Evolutionary conservation across 495 filamentous ascomycete species (phyloP).

Genomic region (Aspergillus affinis): DNA sequence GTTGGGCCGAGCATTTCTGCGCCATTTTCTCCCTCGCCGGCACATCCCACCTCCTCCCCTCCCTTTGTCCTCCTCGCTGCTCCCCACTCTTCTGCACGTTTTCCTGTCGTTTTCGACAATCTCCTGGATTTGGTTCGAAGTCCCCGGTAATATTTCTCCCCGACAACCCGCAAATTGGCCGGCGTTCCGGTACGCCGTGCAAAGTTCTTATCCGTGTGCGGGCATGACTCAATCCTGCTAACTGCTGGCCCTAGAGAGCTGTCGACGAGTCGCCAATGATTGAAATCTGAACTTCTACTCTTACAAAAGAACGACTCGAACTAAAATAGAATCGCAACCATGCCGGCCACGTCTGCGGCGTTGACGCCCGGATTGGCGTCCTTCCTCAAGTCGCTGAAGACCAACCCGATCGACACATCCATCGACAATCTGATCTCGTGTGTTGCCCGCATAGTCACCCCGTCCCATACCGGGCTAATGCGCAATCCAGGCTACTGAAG

Average conservation of each 20-base stretch:
- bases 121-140: neutral
- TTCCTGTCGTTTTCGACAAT: neutral
- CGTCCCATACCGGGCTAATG: constrained; percentile 7
- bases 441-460: constrained; percentile 25
- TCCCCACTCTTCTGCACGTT: neutral
- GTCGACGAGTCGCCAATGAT: neutral
- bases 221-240: constrained; percentile 9
- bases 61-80: neutral
- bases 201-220: neutral
- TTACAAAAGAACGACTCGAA: neutral
- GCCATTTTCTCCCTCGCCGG: constrained; percentile 14
- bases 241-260: neutral
- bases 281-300: neutral
- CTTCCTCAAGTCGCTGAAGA: constrained; percentile 75
- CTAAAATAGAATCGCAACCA: constrained; percentile 18
- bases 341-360: constrained; percentile 49
- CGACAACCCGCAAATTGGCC: neutral
- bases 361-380: constrained; percentile 69
- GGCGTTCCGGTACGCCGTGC: neutral
- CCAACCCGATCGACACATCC: constrained; percentile 69
- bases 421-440: constrained; percentile 81
- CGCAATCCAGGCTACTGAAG: constrained; percentile 69
- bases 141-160: neutral
- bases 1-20: constrained; percentile 13
- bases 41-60: constrained; percentile 13